Conservation (phyloP, 305 asterid genomes). For the Solanum aculeatissimum region DNA sequence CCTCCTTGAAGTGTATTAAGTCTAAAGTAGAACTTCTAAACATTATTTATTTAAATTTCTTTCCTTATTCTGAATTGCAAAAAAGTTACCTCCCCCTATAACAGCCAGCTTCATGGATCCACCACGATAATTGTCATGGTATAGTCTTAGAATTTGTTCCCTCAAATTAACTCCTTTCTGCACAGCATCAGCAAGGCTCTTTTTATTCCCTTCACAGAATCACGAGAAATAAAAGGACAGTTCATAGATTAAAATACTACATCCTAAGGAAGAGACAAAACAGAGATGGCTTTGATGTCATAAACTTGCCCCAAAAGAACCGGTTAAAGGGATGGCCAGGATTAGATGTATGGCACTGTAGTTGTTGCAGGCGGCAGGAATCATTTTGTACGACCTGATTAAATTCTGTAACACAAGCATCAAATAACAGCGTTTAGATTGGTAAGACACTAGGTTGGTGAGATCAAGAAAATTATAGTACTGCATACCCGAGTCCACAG, state of each 20-base stretch:
- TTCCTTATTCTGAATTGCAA: not conserved
- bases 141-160: slow-evolving; percentile 60
- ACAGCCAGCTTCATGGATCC: slow-evolving; percentile 87
- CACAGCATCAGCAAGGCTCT: slow-evolving; percentile 89
- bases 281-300: not conserved
- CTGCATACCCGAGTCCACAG: slow-evolving; percentile 88
- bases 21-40: not conserved
- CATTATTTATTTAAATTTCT: not conserved
- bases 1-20: not conserved
- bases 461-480: not conserved
- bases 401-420: slow-evolving; percentile 51
- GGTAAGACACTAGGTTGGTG: not conserved
- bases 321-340: slow-evolving; percentile 82
- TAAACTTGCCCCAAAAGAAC: slow-evolving; percentile 81
- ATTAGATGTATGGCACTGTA: slow-evolving; percentile 82
- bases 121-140: slow-evolving; percentile 67
- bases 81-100: slow-evolving; percentile 77
- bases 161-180: slow-evolving; percentile 87
- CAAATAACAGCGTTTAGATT: not conserved
- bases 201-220: slow-evolving; percentile 66
- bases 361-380: slow-evolving; percentile 80
- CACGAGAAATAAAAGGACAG: not conserved
- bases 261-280: not conserved
- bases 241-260: not conserved
- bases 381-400: slow-evolving; percentile 93